Conservation (phyloP, 2,329 filamentous ascomycete genomes). For the Colletotrichum australisinense region DNA sequence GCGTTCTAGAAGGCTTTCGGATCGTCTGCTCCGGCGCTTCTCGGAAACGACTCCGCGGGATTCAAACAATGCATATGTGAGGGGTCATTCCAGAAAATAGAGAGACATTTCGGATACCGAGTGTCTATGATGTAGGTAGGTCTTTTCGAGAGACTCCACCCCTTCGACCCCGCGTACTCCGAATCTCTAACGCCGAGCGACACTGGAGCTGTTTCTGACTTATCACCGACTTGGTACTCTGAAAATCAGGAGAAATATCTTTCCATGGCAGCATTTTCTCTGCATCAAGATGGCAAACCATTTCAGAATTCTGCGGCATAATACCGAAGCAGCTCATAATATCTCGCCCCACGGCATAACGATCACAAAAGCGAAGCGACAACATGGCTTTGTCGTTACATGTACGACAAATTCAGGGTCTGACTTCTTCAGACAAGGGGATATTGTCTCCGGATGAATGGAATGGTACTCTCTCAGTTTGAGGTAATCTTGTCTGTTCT, state of each 20-base stretch:
- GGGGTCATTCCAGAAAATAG: neutral
- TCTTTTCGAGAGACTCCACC: neutral
- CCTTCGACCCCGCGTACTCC: neutral
- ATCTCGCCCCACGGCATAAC: neutral
- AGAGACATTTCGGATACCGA: neutral
- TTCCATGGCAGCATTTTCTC: neutral
- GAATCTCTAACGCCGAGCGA: neutral
- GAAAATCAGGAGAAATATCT: neutral
- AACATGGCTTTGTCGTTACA: no score
- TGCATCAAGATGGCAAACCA: neutral
- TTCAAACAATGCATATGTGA: neutral
- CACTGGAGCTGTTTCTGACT: neutral
- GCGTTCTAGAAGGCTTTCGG: slow-evolving; percentile 19
- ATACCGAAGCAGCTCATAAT: no score
- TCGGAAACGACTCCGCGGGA: neutral
- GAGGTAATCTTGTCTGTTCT: neutral
- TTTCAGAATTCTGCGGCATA: neutral
- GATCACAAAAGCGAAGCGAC: neutral
- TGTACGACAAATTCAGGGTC: neutral
- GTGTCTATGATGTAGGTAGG: neutral
- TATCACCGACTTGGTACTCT: neutral
- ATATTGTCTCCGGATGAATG: neutral
- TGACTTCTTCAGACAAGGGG: neutral
- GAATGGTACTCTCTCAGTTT: neutral
- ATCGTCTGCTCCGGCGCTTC: neutral